Base-by-base conservation (phyloP, 306 rosid species). In the Cicer judaicum region DNA sequence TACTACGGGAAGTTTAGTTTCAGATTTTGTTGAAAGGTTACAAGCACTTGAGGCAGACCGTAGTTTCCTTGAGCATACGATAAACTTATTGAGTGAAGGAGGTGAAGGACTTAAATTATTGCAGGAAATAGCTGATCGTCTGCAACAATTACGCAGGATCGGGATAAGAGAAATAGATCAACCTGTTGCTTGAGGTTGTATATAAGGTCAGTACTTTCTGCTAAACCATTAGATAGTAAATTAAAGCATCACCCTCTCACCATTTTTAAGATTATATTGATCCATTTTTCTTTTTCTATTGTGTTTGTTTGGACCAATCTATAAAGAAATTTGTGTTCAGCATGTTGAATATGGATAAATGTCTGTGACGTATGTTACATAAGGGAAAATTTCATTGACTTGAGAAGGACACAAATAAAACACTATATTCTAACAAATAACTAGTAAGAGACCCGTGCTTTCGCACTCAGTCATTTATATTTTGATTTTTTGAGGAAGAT, bases 91-190 rank as follows among this genome's bases (percentile, higher is more conserved):
- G 34, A 81, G 81, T 47, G 78, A 78, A 6, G 93, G 92, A 60
- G 90, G 83, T 15, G 86, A 88, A 70, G 99, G 98, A 46, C 86
- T 86, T 56, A 78, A 77, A 57, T 84, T 92, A 72, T 77, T 95
- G 79, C 85, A 80, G 70, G 93, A 90, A 82, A 85, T 95, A 77
- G 91, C 96, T 77, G 64, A 85, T 66, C 90, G 81, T 72, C 85
- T 92, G 53, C 96, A 34, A 77, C 90, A 92, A 72, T 66, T 92
- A 40, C 87, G 90, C 49, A 79, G 62, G 81, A 79, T 90, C 19
- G 83, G 89, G 21, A 72, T 72, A 68, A 81, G 77, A 73, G 86
- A 81, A 77, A 69, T 41, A 13, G 84, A 88, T 76, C 72, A 73
- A 83, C 73, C 75, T 43, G 78, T 75, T 72, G 75, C 79, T 72